phyloP scores from a whole-genome alignment of 108 stramenopile species.

The Pseudonitzschia pungens region DNA sequence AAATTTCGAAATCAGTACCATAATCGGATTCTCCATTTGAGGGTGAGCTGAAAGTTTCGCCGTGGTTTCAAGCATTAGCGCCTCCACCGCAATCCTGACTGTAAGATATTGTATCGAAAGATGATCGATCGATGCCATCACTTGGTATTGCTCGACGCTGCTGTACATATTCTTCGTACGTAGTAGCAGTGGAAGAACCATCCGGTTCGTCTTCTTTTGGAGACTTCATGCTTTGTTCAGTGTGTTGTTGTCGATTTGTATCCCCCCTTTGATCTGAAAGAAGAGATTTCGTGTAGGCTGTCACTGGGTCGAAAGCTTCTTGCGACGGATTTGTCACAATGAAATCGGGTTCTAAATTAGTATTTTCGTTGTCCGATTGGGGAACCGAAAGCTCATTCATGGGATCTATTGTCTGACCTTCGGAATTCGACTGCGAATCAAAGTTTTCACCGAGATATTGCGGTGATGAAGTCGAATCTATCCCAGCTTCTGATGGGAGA shows the following conservation, averaged over 20 bases:
- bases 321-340: not conserved
- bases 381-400: too few species aligned
- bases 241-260: not conserved
- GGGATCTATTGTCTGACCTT: not conserved
- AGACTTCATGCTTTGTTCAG: not conserved
- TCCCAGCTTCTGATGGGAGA: not conserved
- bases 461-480: not conserved
- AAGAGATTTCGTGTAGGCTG: constrained; percentile 6
- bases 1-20: too few species aligned
- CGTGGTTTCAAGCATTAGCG: too few species aligned
- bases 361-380: not conserved
- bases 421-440: not conserved
- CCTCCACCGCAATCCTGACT: not conserved
- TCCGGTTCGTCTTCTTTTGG: not conserved
- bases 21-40: too few species aligned
- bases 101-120: not conserved
- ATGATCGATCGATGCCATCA: not conserved
- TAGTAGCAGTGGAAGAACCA: not conserved
- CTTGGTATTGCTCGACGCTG: not conserved
- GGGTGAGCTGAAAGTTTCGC: too few species aligned
- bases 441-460: not conserved
- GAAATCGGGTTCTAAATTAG: not conserved
- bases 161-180: not conserved
- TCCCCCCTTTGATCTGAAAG: constrained; percentile 11
- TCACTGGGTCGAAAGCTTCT: not conserved